phyloP scores from a whole-genome alignment of 768 basidiomycete genomes.

The Rubroboletus pulcherrimus region DNA sequence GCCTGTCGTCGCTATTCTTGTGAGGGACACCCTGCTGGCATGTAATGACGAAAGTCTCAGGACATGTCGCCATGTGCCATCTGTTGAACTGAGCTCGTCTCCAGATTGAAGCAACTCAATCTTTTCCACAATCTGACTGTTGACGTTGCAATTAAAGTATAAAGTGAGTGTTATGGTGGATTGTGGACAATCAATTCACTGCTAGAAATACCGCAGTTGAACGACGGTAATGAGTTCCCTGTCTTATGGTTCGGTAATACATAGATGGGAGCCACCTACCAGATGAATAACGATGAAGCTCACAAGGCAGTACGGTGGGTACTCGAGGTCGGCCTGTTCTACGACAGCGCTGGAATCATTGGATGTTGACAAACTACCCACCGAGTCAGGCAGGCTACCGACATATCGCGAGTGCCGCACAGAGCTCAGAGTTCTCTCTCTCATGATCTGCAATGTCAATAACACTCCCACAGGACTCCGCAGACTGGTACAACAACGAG shows the following conservation, averaged over 20 bases:
- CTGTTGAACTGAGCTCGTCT: background rate
- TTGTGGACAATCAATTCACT: background rate
- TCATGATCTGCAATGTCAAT: background rate
- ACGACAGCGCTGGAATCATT: background rate
- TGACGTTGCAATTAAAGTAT: slow-evolving; percentile 6
- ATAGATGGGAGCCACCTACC: background rate
- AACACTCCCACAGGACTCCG: background rate
- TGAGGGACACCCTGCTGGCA: background rate
- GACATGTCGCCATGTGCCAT: background rate
- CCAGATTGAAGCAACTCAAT: background rate
- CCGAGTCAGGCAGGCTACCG: slow-evolving; percentile 4
- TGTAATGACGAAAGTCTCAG: background rate
- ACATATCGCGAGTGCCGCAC: slow-evolving; percentile 7
- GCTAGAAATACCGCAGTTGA: background rate
- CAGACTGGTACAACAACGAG: slow-evolving; percentile 45
- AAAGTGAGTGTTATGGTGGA: background rate
- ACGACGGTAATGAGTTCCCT: slow-evolving; percentile 6
- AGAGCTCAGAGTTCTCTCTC: background rate
- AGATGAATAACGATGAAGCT: slow-evolving; percentile 4
- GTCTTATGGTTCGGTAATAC: slow-evolving; percentile 9
- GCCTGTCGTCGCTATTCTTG: background rate
- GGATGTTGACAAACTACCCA: background rate
- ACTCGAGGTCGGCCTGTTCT: slow-evolving; percentile 4
- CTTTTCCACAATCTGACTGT: background rate
- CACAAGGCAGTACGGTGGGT: slow-evolving; percentile 4